Evolutionary conservation across 2,329 filamentous ascomycete species (phyloP).

Genomic region (Achaetomium macrosporum): DNA sequence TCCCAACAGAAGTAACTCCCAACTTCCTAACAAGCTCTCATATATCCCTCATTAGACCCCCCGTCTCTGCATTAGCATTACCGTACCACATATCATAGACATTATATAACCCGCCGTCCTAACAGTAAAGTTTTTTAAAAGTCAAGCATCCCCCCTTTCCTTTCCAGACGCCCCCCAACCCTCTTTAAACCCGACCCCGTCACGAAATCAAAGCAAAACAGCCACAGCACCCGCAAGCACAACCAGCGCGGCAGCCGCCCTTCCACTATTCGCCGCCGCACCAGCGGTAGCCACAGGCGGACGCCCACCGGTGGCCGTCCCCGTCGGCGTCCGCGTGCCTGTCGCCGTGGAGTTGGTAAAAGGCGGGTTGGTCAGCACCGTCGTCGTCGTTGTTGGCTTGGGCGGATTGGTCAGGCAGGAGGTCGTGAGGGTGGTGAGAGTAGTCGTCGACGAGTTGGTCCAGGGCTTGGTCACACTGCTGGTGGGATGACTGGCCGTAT

Average conservation of each 20-base stretch:
- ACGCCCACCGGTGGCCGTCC: conserved; percentile 12
- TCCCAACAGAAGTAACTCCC: no score
- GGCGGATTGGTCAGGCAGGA: background rate
- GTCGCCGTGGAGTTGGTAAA: conserved; percentile 6
- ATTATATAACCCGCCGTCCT: no score
- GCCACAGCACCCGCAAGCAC: conserved; percentile 35
- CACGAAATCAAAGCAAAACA: conserved; percentile 35
- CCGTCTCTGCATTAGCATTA: no score
- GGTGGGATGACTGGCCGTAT: background rate
- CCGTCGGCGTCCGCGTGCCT: conserved; percentile 18
- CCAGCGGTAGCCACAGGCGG: conserved; percentile 20
- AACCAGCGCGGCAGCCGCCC: conserved; percentile 31
- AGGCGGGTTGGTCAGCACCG: background rate
- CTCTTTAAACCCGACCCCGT: background rate
- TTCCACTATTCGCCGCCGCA: conserved; percentile 18
- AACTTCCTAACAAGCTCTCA: no score
- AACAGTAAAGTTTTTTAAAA: no score
- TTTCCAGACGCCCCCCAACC: background rate
- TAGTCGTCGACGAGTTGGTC: background rate
- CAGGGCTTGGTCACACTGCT: background rate
- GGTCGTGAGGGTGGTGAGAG: background rate
- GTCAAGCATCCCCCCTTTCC: no score
- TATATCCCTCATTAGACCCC: no score
- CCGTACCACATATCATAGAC: no score
- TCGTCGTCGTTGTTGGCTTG: background rate